Percentiles rank a stretch among this genome's conserved stretches.
Evolutionary conservation across 306 rosid genomes (phyloP).

Genomic region (Dryas octopetala): DNA sequence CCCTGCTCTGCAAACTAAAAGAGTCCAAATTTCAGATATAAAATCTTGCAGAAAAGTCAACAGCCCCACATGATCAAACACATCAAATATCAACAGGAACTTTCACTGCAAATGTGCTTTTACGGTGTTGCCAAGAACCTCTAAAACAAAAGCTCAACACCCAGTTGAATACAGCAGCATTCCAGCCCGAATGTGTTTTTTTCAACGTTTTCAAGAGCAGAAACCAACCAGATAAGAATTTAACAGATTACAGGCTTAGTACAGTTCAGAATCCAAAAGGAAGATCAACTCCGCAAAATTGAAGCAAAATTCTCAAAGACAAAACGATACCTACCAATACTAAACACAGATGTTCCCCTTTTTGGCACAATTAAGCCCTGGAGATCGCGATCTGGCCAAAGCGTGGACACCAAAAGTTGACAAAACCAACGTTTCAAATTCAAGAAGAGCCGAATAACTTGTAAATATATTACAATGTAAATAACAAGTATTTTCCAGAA

Average conservation of each 20-base stretch:
- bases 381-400: neutral
- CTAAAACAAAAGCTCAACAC: conserved; percentile 14
- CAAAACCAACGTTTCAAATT: neutral
- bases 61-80: neutral
- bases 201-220: conserved; percentile 9
- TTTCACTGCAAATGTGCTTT: neutral
- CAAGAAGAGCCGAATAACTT: neutral
- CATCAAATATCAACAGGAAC: neutral
- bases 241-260: conserved; percentile 13
- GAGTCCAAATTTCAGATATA: conserved; percentile 24
- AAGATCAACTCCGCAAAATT: conserved; percentile 9
- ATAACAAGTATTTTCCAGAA: neutral
- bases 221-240: neutral
- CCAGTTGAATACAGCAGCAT: conserved; percentile 30
- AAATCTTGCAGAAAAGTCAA: conserved; percentile 6
- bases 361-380: neutral
- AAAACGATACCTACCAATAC: neutral
- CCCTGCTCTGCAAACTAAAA: conserved; percentile 32
- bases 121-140: conserved; percentile 6
- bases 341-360: neutral
- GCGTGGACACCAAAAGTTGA: neutral
- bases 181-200: neutral
- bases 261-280: conserved; percentile 4
- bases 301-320: conserved; percentile 8
- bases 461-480: neutral